These are phyloP conservation scores for Blastocystis sp. DNA, from an alignment of 352 stramenopile genomes.

Conservation along the genomic window DNA sequence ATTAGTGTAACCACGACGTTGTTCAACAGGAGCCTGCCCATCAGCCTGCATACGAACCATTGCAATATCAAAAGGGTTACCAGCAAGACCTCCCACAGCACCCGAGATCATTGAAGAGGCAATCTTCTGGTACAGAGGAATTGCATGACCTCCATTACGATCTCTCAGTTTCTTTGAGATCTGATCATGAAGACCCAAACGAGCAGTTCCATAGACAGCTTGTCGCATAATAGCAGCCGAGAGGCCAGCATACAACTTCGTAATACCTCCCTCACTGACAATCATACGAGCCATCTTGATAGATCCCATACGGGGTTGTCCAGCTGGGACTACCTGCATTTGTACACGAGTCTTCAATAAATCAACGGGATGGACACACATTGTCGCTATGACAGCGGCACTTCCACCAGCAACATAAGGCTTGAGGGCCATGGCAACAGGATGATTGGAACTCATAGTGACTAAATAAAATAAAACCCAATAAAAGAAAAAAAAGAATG, in stretches of 20 bases:
- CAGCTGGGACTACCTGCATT: constrained; percentile 21
- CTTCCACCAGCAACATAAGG: constrained; percentile 55
- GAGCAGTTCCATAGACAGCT: constrained; percentile 69
- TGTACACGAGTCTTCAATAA: constrained; percentile 62
- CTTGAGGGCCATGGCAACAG: constrained; percentile 29
- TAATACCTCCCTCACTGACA: constrained; percentile 35
- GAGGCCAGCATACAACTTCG: constrained; percentile 66
- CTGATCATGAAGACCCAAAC: constrained; percentile 67
- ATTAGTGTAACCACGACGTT: constrained; percentile 95
- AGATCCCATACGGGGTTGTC: constrained; percentile 6
- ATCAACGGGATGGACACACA: constrained; percentile 62
- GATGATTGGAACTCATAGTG: constrained; percentile 30
- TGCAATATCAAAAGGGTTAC: constrained; percentile 93
- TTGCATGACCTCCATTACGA: constrained; percentile 63
- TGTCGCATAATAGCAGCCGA: constrained; percentile 69
- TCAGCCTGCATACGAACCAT: constrained; percentile 94
- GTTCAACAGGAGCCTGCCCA: constrained; percentile 77
- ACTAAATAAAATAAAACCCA: neutral
- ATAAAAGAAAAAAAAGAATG: neutral
- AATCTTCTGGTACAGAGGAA: constrained; percentile 65
- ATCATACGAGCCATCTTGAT: constrained; percentile 38
- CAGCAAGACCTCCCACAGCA: constrained; percentile 78
- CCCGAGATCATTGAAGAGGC: constrained; percentile 64
- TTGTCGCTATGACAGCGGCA: constrained; percentile 54
- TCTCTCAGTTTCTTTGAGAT: constrained; percentile 66